phyloP scores from a whole-genome alignment of 306 rosid genomes.

The Crotalaria pallida region DNA sequence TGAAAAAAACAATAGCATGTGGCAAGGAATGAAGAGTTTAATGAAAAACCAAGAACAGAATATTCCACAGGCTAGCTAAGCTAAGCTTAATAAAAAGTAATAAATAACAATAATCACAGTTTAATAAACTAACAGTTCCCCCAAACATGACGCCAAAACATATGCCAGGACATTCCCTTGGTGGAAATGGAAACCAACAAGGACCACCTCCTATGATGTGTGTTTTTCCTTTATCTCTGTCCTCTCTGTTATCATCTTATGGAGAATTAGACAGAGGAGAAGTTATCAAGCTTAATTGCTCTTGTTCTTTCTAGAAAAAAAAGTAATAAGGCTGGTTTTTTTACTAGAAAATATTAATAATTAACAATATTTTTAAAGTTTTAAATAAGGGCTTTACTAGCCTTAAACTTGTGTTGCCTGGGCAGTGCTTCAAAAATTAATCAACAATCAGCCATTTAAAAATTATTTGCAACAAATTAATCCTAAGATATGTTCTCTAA shows the following conservation, averaged over 20 bases:
- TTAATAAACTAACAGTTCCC: background rate
- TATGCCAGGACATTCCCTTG: constrained; percentile 4
- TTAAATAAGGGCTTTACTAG: no score
- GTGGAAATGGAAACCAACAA: constrained; percentile 20
- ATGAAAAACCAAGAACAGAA: background rate
- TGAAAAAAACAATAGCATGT: background rate
- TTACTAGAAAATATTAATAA: no score
- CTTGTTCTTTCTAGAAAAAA: background rate
- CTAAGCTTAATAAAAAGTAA: background rate
- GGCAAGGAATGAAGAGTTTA: background rate
- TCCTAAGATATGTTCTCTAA: background rate
- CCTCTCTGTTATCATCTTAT: background rate
- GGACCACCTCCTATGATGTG: constrained; percentile 8
- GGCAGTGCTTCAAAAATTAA: no score
- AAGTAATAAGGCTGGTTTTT: no score
- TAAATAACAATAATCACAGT: background rate
- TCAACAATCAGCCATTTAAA: background rate
- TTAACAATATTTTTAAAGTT: no score
- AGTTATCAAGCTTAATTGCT: background rate
- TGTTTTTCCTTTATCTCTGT: background rate
- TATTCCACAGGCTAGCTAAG: background rate
- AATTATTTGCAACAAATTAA: background rate
- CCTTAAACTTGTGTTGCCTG: background rate
- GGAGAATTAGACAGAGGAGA: background rate
- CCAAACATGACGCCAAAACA: background rate